Evolutionary conservation across 2,329 filamentous ascomycete genomes (phyloP), one percentile per base, ranked within the genome.

Genomic region (Fusarium siculi): DNA sequence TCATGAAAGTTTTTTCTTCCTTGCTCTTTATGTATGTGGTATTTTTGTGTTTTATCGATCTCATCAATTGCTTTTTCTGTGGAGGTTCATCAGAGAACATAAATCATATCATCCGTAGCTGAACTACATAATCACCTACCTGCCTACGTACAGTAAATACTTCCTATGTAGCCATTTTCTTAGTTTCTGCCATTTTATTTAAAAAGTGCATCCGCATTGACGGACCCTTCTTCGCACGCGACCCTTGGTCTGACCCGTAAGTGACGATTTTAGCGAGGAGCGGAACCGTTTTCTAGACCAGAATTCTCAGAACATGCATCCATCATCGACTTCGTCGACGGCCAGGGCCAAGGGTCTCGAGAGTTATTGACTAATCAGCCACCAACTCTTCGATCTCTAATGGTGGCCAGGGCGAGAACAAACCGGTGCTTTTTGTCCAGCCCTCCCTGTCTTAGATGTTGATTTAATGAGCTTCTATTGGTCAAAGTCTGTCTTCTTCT

Each of bases 341-440:
- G 44, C 52, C 63, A 74, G 47, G 71, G 55, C 66, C 57, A 54
- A 57, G 58, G 70, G 73, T 69, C 70, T 67, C 52, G 40, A 59
- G 50, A 59, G 66, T 61, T 66, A 68, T 66, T 57, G 59, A 72
- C 66, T 70, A 72, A 56, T 50, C 49, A 59, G 25, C 62, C 56
- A 70, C 70, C 63, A 74, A 68, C 66, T 72, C 60, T 73, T 36
- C 52, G 59, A 62, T 43, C 52, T 66, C 32, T 72, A 53, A 65
- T 75, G 71, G 66, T 72, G 77, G 73, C 70, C 60, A 63, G 63
- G 70, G 77, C 79, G 79, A 80, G 78, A 80, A 81, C 72, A 80
- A 80, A 80, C 79, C 79, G 78, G 79, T 77, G 65, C 64, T 52
- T 56, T 57, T 66, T 60, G 42, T 59, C 43, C 64, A 58, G 42